Conservation (phyloP, 2,329 filamentous ascomycete genomes). For the Monosporascus sp. region DNA sequence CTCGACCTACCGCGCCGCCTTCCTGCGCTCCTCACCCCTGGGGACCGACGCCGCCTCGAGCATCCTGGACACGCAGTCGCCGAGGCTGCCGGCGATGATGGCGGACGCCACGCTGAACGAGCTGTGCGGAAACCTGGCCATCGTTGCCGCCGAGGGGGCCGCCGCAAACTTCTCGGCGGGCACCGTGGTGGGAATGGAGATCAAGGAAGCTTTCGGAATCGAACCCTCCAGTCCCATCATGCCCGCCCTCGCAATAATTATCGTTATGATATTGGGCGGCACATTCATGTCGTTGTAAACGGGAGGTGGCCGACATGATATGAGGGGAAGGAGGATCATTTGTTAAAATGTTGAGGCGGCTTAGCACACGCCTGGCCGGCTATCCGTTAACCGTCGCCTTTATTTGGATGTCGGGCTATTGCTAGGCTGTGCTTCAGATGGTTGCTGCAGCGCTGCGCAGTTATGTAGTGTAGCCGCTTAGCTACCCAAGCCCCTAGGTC, state of each 20-base stretch:
- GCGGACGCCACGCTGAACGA: slow-evolving; percentile 34
- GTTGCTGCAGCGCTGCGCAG: neutral
- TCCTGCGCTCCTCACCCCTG: slow-evolving; percentile 35
- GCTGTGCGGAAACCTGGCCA: slow-evolving; percentile 39
- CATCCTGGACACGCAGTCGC: slow-evolving; percentile 36
- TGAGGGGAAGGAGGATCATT: neutral
- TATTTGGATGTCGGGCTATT: too few relatives aligned
- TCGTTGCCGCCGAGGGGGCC: slow-evolving; percentile 36
- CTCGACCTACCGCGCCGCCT: slow-evolving; percentile 39
- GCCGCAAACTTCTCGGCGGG: slow-evolving; percentile 38
- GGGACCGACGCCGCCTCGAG: slow-evolving; percentile 32
- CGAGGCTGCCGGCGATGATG: slow-evolving; percentile 31
- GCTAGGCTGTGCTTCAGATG: too few relatives aligned
- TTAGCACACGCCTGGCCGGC: too few relatives aligned
- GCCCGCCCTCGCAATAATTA: slow-evolving; percentile 14
- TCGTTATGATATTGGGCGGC: slow-evolving; percentile 19
- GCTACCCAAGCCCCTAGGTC: too few relatives aligned
- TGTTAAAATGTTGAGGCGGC: neutral
- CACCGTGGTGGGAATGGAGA: slow-evolving; percentile 30
- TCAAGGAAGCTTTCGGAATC: slow-evolving; percentile 27
- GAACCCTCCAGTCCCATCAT: slow-evolving; percentile 12
- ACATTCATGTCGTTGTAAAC: slow-evolving; percentile 16
- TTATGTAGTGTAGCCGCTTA: neutral
- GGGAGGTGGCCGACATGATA: too few relatives aligned
- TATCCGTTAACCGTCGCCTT: too few relatives aligned